A percentile compares a stretch with the other conserved stretches of the same genome.
These are phyloP conservation scores for Simplicillium aogashimaense DNA, from an alignment of 2,329 filamentous ascomycete genomes.

Conservation along the genomic window DNA sequence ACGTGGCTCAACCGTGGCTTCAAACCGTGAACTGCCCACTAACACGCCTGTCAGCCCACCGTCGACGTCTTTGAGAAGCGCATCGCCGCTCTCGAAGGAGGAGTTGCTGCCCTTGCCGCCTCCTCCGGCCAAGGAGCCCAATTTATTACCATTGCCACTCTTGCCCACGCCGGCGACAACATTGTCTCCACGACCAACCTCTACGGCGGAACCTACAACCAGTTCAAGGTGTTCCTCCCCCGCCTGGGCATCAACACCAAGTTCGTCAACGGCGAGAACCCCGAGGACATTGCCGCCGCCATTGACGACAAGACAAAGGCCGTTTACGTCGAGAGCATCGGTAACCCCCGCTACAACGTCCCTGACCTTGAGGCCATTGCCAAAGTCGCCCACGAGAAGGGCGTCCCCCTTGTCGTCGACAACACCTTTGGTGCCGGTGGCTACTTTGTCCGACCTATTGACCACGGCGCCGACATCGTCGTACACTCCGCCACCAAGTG, in stretches of 20 bases:
- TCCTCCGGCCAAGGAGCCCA: conserved; percentile 85
- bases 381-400: conserved; percentile 62
- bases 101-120: conserved; percentile 74
- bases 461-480: conserved; percentile 86
- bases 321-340: conserved; percentile 84
- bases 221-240: conserved; percentile 84
- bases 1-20: conserved; percentile 17
- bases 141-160: conserved; percentile 77
- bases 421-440: conserved; percentile 94
- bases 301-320: conserved; percentile 94
- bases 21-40: not conserved
- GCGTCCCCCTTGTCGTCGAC: conserved; percentile 64
- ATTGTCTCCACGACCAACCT: conserved; percentile 85
- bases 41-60: conserved; percentile 56
- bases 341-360: conserved; percentile 88
- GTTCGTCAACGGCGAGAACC: conserved; percentile 73
- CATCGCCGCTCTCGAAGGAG: conserved; percentile 89
- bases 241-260: conserved; percentile 82
- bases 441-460: conserved; percentile 77
- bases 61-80: conserved; percentile 95
- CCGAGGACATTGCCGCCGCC: conserved; percentile 66
- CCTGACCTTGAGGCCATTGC: conserved; percentile 84
- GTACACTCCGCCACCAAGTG: conserved; percentile 94
- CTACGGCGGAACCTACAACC: conserved; percentile 95
- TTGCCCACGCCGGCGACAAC: conserved; percentile 86